Evolutionary conservation across 768 basidiomycete genomes (phyloP), one percentile per base, ranked within the genome.

Genomic region (Leccinum aurantiacum): DNA sequence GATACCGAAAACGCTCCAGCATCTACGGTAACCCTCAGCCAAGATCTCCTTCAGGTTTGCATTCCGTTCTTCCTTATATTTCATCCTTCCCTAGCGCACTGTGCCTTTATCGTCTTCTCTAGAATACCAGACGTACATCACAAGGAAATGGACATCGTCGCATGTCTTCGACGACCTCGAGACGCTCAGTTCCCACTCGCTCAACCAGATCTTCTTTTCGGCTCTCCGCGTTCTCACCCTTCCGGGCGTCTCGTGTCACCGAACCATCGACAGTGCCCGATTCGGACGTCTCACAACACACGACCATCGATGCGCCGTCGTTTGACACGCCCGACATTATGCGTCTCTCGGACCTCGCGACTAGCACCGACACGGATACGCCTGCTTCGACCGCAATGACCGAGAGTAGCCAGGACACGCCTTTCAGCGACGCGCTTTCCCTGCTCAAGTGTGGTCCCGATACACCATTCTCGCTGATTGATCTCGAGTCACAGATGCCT

Each of bases 1-100:
- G 47, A 61, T 17, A 49, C 46, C 1, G 69, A 65, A 22, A 38
- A 25, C 7, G 65, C 25, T 7, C 44, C 58, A 9, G 24, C 8
- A 10, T 59, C 63, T 17, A 69, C 47, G 9, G 52, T 67, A 25
- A 74, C 71, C 4, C 53, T 55, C 15, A 72, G 71, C 38, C 73
- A 71, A 58, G 71, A 71, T 48, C 67, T 74, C 22, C 58, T 49
- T 53, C 73, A 72, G 73, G 73, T 74, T 60, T 6, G 65, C 19
- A 37, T 57, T 19, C 13, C 4, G 3, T 54, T 44, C 47, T 19
- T 44, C 17, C 17, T 17, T 38, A 11, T 19, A 11, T 47, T 15
- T 44, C 37, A 9, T 41, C 53, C 17, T 57, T 63, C 58, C 35
- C 49, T 31, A 14, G 24, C 31, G 11, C 25, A 3, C 29, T 19